Evolutionary conservation across 2,329 filamentous ascomycete species (phyloP).

Genomic region (Microdochium paspali): DNA sequence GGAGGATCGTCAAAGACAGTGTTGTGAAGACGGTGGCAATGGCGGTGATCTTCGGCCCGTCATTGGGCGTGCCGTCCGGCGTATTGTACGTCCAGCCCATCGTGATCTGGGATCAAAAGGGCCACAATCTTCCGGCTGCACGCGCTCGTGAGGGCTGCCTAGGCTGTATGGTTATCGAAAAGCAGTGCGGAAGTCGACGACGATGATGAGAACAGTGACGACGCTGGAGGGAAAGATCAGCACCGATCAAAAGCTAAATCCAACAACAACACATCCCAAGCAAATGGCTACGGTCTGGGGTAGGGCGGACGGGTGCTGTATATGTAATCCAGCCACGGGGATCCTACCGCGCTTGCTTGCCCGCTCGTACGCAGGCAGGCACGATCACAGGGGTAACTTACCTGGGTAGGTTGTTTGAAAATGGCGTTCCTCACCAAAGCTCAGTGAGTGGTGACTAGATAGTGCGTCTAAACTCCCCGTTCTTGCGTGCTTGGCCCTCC

Average conservation of each 20-base stretch:
- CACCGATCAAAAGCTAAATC: not conserved
- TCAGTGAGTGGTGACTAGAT: too few species aligned
- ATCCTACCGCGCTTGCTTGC: too few species aligned
- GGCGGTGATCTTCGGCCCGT: constrained; percentile 19
- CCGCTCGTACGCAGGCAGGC: too few species aligned
- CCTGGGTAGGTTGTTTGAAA: too few species aligned
- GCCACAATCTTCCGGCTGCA: too few species aligned
- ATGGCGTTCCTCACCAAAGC: too few species aligned
- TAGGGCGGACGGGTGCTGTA: not conserved
- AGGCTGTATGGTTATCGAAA: too few species aligned
- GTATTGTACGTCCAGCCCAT: constrained; percentile 29
- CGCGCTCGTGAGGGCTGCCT: too few species aligned
- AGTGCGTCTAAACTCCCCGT: too few species aligned
- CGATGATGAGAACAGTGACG: not conserved
- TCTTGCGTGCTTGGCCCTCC: too few species aligned
- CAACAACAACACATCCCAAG: not conserved
- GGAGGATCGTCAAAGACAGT: constrained; percentile 19
- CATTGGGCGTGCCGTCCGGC: constrained; percentile 19
- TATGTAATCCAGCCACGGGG: not conserved
- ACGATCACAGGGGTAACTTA: too few species aligned
- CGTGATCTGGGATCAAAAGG: not conserved
- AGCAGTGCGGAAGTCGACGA: too few species aligned
- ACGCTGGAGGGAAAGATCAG: not conserved
- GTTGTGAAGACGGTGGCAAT: constrained; percentile 18
- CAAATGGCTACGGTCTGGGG: not conserved